Conservation (phyloP, 2,329 filamentous ascomycete species). For the Pseudonectria buxi region DNA sequence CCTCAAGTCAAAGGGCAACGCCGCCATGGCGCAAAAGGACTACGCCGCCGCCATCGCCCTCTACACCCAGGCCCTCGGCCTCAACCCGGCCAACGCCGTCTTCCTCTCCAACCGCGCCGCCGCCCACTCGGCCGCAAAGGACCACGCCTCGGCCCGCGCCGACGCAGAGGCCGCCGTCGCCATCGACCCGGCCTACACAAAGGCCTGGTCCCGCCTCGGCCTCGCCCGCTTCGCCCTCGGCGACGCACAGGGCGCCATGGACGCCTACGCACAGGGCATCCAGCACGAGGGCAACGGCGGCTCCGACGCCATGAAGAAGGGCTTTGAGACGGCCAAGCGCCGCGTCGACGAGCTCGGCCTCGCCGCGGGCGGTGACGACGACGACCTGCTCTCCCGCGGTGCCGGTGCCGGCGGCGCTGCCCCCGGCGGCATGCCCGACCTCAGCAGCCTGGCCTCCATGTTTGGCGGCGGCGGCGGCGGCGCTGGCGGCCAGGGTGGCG, state of each 20-base stretch:
- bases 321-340: constrained; percentile 86
- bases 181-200: constrained; percentile 88
- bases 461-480: constrained; percentile 57
- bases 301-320: constrained; percentile 95
- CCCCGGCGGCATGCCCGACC: constrained; percentile 61
- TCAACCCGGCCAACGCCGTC: constrained; percentile 83
- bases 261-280: constrained; percentile 89
- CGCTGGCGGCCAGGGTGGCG: constrained; percentile 60
- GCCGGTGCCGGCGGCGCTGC: constrained; percentile 46
- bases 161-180: constrained; percentile 89
- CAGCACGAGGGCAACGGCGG: constrained; percentile 90
- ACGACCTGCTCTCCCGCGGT: constrained; percentile 37
- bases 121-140: constrained; percentile 75
- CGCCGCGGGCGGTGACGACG: no score
- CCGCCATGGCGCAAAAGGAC: constrained; percentile 91
- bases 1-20: constrained; percentile 86
- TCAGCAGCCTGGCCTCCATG: constrained; percentile 66
- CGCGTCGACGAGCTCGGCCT: constrained; percentile 71
- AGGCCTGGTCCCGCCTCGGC: constrained; percentile 91
- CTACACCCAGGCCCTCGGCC: constrained; percentile 78
- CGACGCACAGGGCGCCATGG: constrained; percentile 85
- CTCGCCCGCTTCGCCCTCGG: constrained; percentile 87
- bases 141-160: constrained; percentile 75
- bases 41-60: constrained; percentile 74
- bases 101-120: constrained; percentile 97